Percentiles rank a stretch among this genome's conserved stretches.
Conservation (phyloP, 1,284 basidiomycete genomes). For the Ceratobasidium sp. region DNA sequence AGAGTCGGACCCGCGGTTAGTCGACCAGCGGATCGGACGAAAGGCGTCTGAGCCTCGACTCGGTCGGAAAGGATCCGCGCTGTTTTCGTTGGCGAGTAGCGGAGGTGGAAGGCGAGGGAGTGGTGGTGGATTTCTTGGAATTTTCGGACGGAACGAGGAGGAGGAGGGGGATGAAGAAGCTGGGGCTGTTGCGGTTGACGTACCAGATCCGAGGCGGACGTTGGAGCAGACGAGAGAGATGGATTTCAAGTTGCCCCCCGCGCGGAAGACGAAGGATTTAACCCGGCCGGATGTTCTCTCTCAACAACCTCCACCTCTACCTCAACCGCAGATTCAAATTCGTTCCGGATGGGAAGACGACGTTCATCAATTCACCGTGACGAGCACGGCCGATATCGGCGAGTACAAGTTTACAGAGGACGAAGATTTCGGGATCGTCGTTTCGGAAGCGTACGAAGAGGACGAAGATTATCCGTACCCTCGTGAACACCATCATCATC, state of each 20-base stretch:
- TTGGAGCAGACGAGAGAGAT: neutral
- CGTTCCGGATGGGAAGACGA: neutral
- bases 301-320: neutral
- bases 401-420: slow-evolving; percentile 7
- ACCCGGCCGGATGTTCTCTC: neutral
- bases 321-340: too few relatives aligned
- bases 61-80: neutral
- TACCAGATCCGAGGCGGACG: neutral
- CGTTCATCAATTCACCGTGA: neutral
- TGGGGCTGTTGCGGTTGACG: neutral
- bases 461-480: slow-evolving; percentile 20
- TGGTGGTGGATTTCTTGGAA: neutral
- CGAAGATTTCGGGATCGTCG: slow-evolving; percentile 42
- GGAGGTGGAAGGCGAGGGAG: neutral
- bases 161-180: neutral
- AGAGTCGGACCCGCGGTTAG: too few relatives aligned
- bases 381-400: neutral
- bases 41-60: neutral
- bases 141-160: neutral
- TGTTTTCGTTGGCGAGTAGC: neutral
- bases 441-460: slow-evolving; percentile 29
- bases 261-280: slow-evolving; percentile 28
- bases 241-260: neutral
- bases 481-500: neutral
- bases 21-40: neutral